These are phyloP conservation scores for Fusarium floridanum DNA, from an alignment of 2,329 filamentous ascomycete genomes.

Conservation along the genomic window DNA sequence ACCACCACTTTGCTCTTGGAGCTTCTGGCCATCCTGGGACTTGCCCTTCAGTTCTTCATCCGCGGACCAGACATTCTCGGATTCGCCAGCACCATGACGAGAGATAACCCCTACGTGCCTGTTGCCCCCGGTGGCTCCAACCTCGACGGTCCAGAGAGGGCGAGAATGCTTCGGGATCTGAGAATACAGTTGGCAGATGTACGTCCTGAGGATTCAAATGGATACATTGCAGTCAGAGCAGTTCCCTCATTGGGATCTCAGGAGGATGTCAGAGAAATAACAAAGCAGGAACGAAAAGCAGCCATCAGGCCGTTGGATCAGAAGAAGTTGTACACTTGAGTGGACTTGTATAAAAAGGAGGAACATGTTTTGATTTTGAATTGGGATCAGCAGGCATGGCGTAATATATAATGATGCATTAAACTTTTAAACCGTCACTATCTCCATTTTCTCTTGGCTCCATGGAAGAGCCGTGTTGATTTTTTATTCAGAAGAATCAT, in stretches of 20 bases:
- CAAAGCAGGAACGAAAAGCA: not conserved
- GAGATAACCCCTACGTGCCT: not conserved
- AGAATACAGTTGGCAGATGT: not conserved
- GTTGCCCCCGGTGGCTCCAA: not conserved
- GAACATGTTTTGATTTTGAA: not conserved
- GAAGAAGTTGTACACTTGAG: not conserved
- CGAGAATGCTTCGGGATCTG: not conserved
- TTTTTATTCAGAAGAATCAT: conserved; percentile 11
- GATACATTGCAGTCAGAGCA: not conserved
- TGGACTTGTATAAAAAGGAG: not conserved
- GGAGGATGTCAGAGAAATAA: not conserved
- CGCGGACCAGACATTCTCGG: not conserved
- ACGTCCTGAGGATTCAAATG: not conserved
- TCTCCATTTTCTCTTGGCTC: not conserved
- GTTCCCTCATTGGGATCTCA: not conserved
- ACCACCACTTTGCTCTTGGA: not conserved
- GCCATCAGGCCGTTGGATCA: not conserved
- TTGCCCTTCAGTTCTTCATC: not conserved
- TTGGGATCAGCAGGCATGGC: not conserved
- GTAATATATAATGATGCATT: conserved; percentile 3
- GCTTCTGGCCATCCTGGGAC: not conserved
- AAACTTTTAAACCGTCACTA: not conserved
- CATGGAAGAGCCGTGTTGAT: not conserved
- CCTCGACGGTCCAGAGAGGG: not conserved
- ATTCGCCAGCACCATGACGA: conserved; percentile 1